A percentile compares a stretch with the other conserved stretches of the same genome.
Evolutionary conservation across 2,329 filamentous ascomycete genomes (phyloP).

Genomic region (Mariannaea elegans): DNA sequence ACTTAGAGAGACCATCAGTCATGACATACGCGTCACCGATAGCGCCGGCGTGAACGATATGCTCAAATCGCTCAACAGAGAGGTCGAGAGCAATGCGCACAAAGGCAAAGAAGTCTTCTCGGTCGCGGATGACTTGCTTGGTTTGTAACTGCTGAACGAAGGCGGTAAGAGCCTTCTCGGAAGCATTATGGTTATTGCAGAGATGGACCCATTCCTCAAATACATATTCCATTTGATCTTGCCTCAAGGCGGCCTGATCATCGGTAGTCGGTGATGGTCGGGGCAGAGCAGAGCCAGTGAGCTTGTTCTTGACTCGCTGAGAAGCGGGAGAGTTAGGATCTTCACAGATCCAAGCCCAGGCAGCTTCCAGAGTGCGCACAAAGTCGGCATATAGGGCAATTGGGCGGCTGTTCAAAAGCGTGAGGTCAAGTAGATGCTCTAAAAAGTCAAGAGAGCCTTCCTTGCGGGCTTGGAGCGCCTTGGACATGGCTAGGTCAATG

Average conservation of each 20-base stretch:
- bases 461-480: conserved; percentile 76
- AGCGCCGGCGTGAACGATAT: conserved; percentile 69
- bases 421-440: conserved; percentile 79
- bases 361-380: conserved; percentile 79
- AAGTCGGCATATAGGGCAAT: conserved; percentile 87
- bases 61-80: conserved; percentile 81
- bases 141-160: conserved; percentile 88
- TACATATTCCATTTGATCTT: conserved; percentile 91
- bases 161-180: conserved; percentile 74
- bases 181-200: conserved; percentile 78
- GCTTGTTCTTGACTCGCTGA: conserved; percentile 76
- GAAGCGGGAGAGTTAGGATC: conserved; percentile 72
- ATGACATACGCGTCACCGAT: conserved; percentile 65
- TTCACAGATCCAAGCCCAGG: conserved; percentile 82
- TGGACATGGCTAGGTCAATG: conserved; percentile 77
- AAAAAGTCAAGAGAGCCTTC: conserved; percentile 80
- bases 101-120: conserved; percentile 82
- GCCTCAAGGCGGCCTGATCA: conserved; percentile 61
- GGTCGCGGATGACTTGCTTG: conserved; percentile 74
- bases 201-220: conserved; percentile 96
- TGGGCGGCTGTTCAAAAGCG: conserved; percentile 80
- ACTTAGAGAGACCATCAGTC: conserved; percentile 83
- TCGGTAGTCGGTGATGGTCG: conserved; percentile 58
- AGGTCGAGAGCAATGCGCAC: conserved; percentile 83
- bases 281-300: conserved; percentile 51